Evolutionary conservation across 1,139 yeast species (phyloP).

Genomic region (Yamadazyma pseudoaaseri): DNA sequence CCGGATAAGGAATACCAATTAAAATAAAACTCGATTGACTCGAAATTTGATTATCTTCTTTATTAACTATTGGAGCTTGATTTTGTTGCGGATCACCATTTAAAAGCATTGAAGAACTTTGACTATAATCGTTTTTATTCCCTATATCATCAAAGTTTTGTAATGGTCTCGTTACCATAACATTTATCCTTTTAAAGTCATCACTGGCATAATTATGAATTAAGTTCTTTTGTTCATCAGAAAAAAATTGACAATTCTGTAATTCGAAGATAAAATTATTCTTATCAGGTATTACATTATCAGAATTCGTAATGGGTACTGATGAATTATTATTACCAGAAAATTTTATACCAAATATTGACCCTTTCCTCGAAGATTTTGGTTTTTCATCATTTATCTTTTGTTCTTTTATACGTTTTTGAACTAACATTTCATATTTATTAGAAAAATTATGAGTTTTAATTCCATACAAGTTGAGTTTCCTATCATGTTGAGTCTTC

Average conservation of each 20-base stretch:
- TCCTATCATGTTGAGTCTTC: conserved; percentile 34
- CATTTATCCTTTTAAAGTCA: conserved; percentile 32
- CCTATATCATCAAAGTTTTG: conserved; percentile 11
- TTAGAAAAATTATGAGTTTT: conserved; percentile 47
- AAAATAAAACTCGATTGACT: conserved; percentile 35
- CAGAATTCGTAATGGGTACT: conserved; percentile 7
- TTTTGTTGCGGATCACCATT: conserved; percentile 5
- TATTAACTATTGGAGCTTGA: conserved; percentile 7
- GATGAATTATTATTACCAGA: conserved; percentile 11
- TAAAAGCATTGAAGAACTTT: conserved; percentile 34
- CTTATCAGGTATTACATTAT: conserved; percentile 17
- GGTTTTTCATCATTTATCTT: conserved; percentile 26
- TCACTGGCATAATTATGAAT: conserved; percentile 24
- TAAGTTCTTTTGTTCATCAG: conserved; percentile 34
- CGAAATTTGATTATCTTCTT: conserved; percentile 26
- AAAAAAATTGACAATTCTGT: conserved; percentile 31
- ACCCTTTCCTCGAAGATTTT: conserved; percentile 33
- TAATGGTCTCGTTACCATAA: conserved; percentile 40
- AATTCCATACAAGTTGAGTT: conserved; percentile 39
- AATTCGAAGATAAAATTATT: conserved; percentile 28
- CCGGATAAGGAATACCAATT: conserved; percentile 47
- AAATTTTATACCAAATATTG: conserved; percentile 43
- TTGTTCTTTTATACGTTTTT: conserved; percentile 39
- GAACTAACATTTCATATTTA: conserved; percentile 43
- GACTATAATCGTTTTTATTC: conserved; percentile 31